Conservation (phyloP, 2,329 filamentous ascomycete species). For the Biscogniauxia sp. region DNA sequence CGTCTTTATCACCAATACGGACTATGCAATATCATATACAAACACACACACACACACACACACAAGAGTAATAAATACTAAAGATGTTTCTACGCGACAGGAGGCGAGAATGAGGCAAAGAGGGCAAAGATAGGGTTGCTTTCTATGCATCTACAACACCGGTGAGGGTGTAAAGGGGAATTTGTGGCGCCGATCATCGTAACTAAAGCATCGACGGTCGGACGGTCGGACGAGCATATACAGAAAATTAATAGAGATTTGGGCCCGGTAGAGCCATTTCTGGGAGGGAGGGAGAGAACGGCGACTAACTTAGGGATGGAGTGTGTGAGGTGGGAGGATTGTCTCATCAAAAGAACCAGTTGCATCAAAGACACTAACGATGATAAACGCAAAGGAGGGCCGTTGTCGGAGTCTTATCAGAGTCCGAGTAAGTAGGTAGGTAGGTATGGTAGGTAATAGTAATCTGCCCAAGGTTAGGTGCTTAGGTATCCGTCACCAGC, state of each 20-base stretch:
- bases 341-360: background rate
- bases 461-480: too few relatives aligned
- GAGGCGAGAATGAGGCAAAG: background rate
- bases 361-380: background rate
- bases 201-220: too few relatives aligned
- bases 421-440: slow-evolving; percentile 1
- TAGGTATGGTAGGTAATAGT: too few relatives aligned
- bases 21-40: too few relatives aligned
- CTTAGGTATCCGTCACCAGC: too few relatives aligned
- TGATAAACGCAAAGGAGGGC: slow-evolving; percentile 17
- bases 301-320: background rate
- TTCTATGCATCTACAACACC: background rate
- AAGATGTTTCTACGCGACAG: background rate
- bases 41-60: too few relatives aligned
- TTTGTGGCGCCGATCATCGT: background rate
- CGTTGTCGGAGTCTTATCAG: slow-evolving; percentile 17
- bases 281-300: background rate
- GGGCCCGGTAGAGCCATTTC: slow-evolving; percentile 1
- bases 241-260: background rate
- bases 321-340: background rate
- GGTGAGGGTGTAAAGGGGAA: background rate
- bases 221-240: background rate
- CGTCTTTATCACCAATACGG: background rate
- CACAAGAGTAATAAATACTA: background rate
- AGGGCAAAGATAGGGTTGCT: background rate